Percentiles rank a stretch among this genome's conserved stretches.
Conservation (phyloP, 225 moss, liverwort and hornwort genomes). For the Physcomitrellopsis africana region DNA sequence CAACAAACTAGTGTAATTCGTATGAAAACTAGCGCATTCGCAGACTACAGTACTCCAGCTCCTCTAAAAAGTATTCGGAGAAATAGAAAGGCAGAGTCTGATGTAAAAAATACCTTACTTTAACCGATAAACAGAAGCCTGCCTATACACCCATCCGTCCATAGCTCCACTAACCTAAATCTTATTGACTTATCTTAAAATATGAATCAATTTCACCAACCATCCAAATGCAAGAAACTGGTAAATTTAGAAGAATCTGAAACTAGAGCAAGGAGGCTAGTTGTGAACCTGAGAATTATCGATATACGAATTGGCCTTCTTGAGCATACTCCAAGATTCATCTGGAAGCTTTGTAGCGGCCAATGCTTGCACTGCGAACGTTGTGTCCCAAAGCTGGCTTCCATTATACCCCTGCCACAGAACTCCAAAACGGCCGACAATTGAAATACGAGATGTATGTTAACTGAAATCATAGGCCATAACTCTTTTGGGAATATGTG, state of each 20-base stretch:
- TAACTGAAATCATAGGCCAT: slow-evolving; percentile 10
- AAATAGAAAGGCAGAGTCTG: neutral
- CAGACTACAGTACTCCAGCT: slow-evolving; percentile 18
- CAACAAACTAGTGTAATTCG: neutral
- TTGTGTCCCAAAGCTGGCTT: slow-evolving; percentile 92
- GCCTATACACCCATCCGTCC: slow-evolving; percentile 1
- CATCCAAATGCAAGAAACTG: slow-evolving; percentile 8
- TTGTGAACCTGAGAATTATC: slow-evolving; percentile 65
- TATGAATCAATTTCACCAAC: slow-evolving; percentile 12
- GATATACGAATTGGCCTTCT: slow-evolving; percentile 78
- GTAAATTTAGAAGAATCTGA: neutral
- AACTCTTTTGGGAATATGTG: neutral
- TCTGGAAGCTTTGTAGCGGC: slow-evolving; percentile 65
- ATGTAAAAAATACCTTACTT: neutral
- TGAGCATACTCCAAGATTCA: slow-evolving; percentile 67
- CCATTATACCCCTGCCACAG: slow-evolving; percentile 87
- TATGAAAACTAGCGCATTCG: neutral
- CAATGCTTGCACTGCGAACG: slow-evolving; percentile 89
- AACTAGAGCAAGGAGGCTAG: slow-evolving; percentile 10
- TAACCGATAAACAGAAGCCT: neutral
- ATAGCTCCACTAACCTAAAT: slow-evolving; percentile 13
- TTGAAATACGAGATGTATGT: slow-evolving; percentile 13
- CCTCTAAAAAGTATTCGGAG: neutral
- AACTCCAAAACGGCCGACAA: slow-evolving; percentile 27
- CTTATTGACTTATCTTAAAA: slow-evolving; percentile 2